Evolutionary conservation across 345 rosid species (phyloP).

Genomic region (Ricinus communis): DNA sequence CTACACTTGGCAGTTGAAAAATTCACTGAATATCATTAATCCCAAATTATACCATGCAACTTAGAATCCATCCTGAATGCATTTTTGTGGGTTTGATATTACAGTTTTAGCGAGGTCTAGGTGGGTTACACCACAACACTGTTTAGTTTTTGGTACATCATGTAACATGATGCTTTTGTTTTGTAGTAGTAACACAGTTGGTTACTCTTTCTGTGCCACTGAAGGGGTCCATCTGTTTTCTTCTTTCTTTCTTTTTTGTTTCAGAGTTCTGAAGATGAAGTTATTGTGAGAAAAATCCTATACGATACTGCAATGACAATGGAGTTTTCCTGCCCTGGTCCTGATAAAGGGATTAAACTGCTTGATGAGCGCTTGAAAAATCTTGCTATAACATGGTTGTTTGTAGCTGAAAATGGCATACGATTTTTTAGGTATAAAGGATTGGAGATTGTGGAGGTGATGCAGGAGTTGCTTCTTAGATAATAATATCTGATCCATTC

Average conservation of each 20-base stretch:
- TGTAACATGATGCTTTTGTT: background rate
- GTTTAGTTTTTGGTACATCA: background rate
- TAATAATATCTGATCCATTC: conserved; percentile 19
- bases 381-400: conserved; percentile 56
- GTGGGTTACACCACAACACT: background rate
- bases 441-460: conserved; percentile 12
- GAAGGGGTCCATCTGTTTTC: background rate
- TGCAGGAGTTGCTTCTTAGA: conserved; percentile 13
- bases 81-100: background rate
- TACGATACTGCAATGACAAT: conserved; percentile 48
- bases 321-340: conserved; percentile 45
- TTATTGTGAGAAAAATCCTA: conserved; percentile 40
- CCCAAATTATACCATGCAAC: background rate
- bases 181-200: background rate
- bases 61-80: background rate
- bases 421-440: conserved; percentile 46
- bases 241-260: conserved; percentile 14
- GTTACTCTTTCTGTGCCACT: background rate
- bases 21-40: background rate
- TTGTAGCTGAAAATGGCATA: conserved; percentile 51
- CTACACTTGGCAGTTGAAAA: background rate
- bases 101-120: background rate
- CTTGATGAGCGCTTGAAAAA: conserved; percentile 39
- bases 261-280: conserved; percentile 60
- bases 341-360: conserved; percentile 36